Conservation (phyloP, 2,329 filamentous ascomycete species). For the Penicillium nordicum region DNA sequence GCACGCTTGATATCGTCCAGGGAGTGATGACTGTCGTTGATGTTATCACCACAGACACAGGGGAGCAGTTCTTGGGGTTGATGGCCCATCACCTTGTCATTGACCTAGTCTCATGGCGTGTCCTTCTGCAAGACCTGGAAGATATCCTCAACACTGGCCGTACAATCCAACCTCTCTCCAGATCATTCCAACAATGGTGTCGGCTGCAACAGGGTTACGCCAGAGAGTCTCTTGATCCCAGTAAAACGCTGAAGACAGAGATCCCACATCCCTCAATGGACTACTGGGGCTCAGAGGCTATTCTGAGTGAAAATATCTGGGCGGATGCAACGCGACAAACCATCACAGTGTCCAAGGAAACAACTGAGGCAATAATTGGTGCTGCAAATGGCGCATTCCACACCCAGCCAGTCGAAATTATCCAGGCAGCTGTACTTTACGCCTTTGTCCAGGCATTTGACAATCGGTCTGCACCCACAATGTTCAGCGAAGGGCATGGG, state of each 20-base stretch:
- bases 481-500: slow-evolving; percentile 45
- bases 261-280: slow-evolving; percentile 1
- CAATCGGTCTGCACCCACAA: slow-evolving; percentile 49
- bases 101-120: slow-evolving; percentile 17
- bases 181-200: slow-evolving; percentile 20
- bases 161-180: not conserved
- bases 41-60: not conserved
- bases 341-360: not conserved
- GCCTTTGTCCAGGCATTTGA: slow-evolving; percentile 57
- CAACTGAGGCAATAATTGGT: slow-evolving; percentile 3
- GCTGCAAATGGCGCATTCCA: slow-evolving; percentile 10
- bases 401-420: slow-evolving; percentile 12
- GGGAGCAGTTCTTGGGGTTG: slow-evolving; percentile 17
- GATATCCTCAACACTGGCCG: slow-evolving; percentile 7
- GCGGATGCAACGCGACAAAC: not conserved
- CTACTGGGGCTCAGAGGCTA: not conserved
- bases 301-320: not conserved
- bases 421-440: slow-evolving; percentile 51
- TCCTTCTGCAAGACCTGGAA: slow-evolving; percentile 13
- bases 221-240: not conserved
- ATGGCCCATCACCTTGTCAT: slow-evolving; percentile 17
- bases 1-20: not conserved
- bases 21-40: not conserved
- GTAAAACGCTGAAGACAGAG: not conserved
- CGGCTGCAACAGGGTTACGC: slow-evolving; percentile 4